Evolutionary conservation across 2,329 filamentous ascomycete genomes (phyloP), one percentile per base, ranked within the genome.

Genomic region (Aspergillus fumigatiaffinis): DNA sequence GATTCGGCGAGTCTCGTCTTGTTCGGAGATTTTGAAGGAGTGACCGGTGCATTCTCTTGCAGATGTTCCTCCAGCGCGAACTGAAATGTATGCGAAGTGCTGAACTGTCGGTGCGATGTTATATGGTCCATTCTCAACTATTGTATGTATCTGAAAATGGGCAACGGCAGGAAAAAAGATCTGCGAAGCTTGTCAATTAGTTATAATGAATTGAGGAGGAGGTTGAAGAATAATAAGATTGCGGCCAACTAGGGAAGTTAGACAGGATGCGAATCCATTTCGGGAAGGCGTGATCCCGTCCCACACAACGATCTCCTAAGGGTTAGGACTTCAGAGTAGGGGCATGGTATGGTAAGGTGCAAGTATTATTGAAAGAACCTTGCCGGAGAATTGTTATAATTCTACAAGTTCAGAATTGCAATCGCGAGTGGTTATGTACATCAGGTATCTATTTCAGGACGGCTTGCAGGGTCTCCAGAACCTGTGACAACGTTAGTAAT

Each of bases 401-500:
- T 75, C 73, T 76, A 75, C 73, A 76, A 57, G 62, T 69, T 73
- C 64, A 68, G 55, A 56, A 60, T 64, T 59, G 60, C 60, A 63
- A 63, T 58, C 62, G 64, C 66, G 66, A 73, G 61, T 66, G 67
- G 66, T 71, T 75, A 73, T 76, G 70, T 74, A 76, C 70, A 74
- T 70, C 63, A 68, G 63, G 62, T 58, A 66, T 70, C 69, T 78
- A 80, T 74, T 80, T 80, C 69, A 80, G 68, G 57, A 75, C 70
- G 57, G 77, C 73, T 68, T 80, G 78, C 65, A 80, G 72, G 63
- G 72, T 79, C 70, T 80, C 78, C 50, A 80, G 71, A 60, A 80
- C 78, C 78, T 80, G 59, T 68, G 62, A 35, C 51, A 41, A 48
- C 49, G 52, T 61, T 57, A 58, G 52, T 50, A 14, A 20, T 53